Conservation (phyloP, 352 stramenopile genomes). For the Pilasporangium apinafurcum region DNA sequence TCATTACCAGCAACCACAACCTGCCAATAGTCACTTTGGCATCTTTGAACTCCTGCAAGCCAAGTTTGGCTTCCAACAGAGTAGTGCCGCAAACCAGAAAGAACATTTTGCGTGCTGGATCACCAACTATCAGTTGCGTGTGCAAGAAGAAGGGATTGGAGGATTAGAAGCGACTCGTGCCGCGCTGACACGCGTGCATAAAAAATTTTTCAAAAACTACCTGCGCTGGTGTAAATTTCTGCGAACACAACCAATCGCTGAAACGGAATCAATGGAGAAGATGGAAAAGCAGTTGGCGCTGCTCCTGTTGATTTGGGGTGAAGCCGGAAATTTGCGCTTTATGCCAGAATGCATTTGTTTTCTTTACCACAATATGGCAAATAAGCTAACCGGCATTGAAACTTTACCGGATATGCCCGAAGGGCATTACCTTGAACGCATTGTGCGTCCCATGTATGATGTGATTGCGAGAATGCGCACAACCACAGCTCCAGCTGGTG, state of each 20-base stretch:
- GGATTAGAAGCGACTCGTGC: constrained; percentile 39
- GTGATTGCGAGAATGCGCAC: constrained; percentile 74
- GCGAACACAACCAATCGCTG: constrained; percentile 73
- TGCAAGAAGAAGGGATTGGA: constrained; percentile 35
- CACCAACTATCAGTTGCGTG: constrained; percentile 75
- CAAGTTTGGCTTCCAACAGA: constrained; percentile 80
- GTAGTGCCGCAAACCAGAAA: constrained; percentile 76
- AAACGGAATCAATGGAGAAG: constrained; percentile 22
- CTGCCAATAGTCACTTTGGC: constrained; percentile 12
- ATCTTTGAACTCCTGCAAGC: constrained; percentile 71
- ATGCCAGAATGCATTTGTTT: constrained; percentile 90
- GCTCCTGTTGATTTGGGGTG: constrained; percentile 79
- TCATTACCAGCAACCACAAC: constrained; percentile 6
- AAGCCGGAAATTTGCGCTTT: constrained; percentile 80
- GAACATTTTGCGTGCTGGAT: constrained; percentile 84
- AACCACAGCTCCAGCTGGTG: constrained; percentile 22
- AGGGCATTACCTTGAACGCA: constrained; percentile 55
- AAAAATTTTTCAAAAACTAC: constrained; percentile 90
- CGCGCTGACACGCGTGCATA: constrained; percentile 53
- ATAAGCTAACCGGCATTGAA: constrained; percentile 52
- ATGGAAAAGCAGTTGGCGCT: constrained; percentile 76
- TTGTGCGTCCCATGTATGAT: constrained; percentile 73
- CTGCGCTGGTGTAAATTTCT: constrained; percentile 93
- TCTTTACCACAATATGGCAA: constrained; percentile 75
- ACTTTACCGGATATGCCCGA: constrained; percentile 40